phyloP scores from a whole-genome alignment of 169 alveolate species.

The Cryptosporidium viatorum region DNA sequence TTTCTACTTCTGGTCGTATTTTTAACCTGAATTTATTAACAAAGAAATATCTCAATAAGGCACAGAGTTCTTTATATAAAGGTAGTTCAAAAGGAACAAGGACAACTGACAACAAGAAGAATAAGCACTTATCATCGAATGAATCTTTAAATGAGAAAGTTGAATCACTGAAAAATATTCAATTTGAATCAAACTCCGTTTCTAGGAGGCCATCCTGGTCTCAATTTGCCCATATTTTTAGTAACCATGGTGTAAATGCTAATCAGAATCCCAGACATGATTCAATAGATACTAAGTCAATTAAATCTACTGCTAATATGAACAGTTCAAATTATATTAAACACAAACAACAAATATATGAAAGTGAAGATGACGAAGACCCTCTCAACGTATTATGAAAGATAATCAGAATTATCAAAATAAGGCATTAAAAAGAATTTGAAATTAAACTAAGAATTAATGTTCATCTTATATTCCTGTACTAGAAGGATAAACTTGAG shows the following conservation, averaged over 20 bases:
- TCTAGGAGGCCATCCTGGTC: slow-evolving; percentile 55
- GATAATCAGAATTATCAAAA: neutral
- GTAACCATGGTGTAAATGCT: neutral
- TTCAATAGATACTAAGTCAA: neutral
- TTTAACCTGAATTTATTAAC: slow-evolving; percentile 39
- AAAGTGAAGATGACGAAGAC: slow-evolving; percentile 70
- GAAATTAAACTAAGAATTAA: slow-evolving; percentile 1
- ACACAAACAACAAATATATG: slow-evolving; percentile 53
- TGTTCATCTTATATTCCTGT: slow-evolving; percentile 41
- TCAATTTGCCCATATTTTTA: slow-evolving; percentile 22
- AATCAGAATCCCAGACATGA: neutral
- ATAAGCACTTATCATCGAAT: neutral
- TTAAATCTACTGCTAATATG: neutral
- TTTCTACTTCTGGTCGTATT: slow-evolving; percentile 34
- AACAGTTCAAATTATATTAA: slow-evolving; percentile 2
- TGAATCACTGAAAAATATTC: slow-evolving; percentile 3
- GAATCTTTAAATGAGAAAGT: neutral
- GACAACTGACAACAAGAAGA: neutral
- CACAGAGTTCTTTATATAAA: neutral
- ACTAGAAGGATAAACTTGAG: slow-evolving; percentile 61
- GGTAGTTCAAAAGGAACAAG: slow-evolving; percentile 6
- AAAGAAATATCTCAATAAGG: slow-evolving; percentile 32
- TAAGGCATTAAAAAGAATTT: neutral
- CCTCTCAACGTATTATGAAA: slow-evolving; percentile 54
- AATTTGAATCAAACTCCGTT: slow-evolving; percentile 7